A percentile compares a stretch with the other conserved stretches of the same genome.
These are phyloP conservation scores for Punica granatum DNA, from an alignment of 345 rosid genomes.

Conservation along the genomic window DNA sequence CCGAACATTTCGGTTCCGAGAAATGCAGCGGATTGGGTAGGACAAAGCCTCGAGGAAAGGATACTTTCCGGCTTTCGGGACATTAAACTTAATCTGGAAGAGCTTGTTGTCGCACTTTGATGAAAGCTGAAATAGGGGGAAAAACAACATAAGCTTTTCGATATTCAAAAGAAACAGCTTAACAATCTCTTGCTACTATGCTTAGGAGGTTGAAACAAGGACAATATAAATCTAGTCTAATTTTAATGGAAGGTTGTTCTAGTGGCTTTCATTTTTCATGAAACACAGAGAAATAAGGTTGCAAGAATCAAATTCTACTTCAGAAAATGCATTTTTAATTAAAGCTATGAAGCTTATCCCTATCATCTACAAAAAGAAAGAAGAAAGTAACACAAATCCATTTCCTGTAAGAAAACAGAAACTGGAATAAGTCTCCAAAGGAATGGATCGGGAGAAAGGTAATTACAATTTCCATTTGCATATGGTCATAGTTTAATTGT, in stretches of 20 bases:
- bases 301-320: background rate
- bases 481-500: background rate
- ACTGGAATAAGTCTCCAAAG: background rate
- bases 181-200: background rate
- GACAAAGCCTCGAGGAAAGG: conserved; percentile 63
- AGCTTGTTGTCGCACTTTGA: conserved; percentile 71
- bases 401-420: too few relatives aligned
- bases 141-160: background rate
- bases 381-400: background rate
- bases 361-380: background rate
- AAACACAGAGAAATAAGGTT: too few relatives aligned
- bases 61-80: conserved; percentile 42
- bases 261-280: background rate
- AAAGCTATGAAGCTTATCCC: background rate
- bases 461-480: background rate
- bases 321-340: background rate
- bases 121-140: conserved; percentile 49
- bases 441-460: background rate
- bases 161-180: background rate
- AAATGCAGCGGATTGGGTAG: conserved; percentile 61
- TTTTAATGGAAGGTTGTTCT: background rate
- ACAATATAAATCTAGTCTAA: background rate
- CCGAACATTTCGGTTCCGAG: conserved; percentile 35
- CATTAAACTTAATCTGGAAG: conserved; percentile 55
- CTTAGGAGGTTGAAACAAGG: background rate